Percentiles rank a stretch among this genome's conserved stretches.
These are phyloP conservation scores for Pinus albicaulis DNA, from an alignment of 75 land plant genomes.

Conservation along the genomic window DNA sequence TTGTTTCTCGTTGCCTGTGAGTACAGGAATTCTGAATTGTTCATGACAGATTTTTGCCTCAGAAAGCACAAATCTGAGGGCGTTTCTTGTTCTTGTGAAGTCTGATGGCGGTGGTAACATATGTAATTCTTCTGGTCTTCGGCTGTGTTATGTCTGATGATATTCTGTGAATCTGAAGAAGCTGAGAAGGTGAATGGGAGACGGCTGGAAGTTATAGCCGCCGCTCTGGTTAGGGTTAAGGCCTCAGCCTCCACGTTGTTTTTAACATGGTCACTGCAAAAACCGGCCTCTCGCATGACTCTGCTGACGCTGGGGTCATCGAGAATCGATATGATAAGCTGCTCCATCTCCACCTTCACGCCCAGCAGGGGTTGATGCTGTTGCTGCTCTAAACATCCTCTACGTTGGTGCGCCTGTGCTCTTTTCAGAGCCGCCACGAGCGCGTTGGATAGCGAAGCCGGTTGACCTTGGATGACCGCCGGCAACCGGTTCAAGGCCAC, in stretches of 20 bases:
- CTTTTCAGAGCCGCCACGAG: slow-evolving; percentile 92
- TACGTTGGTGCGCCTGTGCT: slow-evolving; percentile 94
- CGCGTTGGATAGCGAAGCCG: slow-evolving; percentile 82
- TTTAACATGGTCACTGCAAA: slow-evolving; percentile 83
- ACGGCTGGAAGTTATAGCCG: too few relatives aligned
- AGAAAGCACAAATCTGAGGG: not conserved
- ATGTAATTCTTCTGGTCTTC: not conserved
- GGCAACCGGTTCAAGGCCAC: slow-evolving; percentile 58
- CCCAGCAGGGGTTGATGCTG: slow-evolving; percentile 82
- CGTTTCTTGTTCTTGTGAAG: not conserved
- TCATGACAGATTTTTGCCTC: too few relatives aligned
- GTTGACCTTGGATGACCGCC: slow-evolving; percentile 28
- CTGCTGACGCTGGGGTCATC: slow-evolving; percentile 96
- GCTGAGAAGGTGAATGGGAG: not conserved
- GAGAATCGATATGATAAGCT: slow-evolving; percentile 88
- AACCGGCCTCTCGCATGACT: slow-evolving; percentile 95
- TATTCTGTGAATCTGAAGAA: not conserved
- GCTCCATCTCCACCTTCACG: slow-evolving; percentile 91
- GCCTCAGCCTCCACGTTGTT: slow-evolving; percentile 50
- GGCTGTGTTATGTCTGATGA: not conserved
- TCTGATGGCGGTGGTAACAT: not conserved
- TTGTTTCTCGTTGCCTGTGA: slow-evolving; percentile 9
- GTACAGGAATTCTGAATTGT: too few relatives aligned
- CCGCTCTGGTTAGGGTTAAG: not conserved
- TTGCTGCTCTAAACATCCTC: slow-evolving; percentile 82